phyloP scores from a whole-genome alignment of 108 stramenopile genomes.

The Skeletonema potamos region DNA sequence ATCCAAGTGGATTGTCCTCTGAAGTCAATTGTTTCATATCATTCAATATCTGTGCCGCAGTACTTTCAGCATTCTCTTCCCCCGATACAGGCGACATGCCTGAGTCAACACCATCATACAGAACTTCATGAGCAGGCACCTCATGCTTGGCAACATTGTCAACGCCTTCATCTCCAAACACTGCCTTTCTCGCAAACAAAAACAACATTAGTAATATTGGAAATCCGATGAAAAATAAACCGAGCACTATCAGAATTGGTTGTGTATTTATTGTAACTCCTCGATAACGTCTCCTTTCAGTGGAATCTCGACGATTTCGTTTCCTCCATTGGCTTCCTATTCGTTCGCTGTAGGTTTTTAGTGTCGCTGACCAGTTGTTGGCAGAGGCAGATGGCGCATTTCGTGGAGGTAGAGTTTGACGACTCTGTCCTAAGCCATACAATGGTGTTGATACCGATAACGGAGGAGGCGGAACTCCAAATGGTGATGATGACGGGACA shows the following conservation, averaged over 20 bases:
- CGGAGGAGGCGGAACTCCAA: background rate
- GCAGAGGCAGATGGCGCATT: background rate
- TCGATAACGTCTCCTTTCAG: background rate
- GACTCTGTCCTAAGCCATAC: background rate
- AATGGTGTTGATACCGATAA: background rate
- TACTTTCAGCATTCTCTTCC: background rate
- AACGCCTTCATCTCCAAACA: constrained; percentile 40
- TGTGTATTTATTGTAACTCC: constrained; percentile 18
- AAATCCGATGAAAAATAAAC: constrained; percentile 33
- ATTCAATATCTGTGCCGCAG: background rate
- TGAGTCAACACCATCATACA: too few species aligned
- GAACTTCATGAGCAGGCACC: constrained; percentile 14
- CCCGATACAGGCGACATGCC: background rate
- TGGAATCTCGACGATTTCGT: background rate
- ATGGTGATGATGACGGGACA: background rate
- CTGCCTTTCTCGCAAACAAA: constrained; percentile 33
- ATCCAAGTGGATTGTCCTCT: background rate
- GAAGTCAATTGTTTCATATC: background rate
- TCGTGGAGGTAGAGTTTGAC: background rate
- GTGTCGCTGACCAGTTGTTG: background rate
- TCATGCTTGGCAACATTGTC: constrained; percentile 21
- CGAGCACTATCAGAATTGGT: constrained; percentile 16
- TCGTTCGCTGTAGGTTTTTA: background rate
- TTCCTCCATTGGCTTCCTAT: constrained; percentile 1
- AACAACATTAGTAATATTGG: constrained; percentile 36